Evolutionary conservation across 116 monocot species (phyloP), one percentile per base, ranked within the genome.

Genomic region (Thalassia testudinum): DNA sequence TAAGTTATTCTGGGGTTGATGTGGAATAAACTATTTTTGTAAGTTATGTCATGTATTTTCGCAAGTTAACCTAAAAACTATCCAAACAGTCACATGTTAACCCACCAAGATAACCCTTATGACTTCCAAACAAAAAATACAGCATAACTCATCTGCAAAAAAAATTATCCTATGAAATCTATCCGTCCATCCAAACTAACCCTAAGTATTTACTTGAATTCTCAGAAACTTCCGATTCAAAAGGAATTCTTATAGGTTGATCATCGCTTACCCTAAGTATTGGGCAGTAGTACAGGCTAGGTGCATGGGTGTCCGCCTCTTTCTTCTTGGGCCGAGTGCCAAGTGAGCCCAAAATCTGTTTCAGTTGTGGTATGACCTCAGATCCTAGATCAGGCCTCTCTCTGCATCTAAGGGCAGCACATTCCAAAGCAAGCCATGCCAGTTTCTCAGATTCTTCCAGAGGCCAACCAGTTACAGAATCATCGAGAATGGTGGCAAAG

Each of bases 331-430:
- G 40, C 56, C 40, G 57, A 52, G 47, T 58, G 69, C 67, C 70
- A 18, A 69, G 67, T 43, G 59, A 51, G 11, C 53, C 59, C 17
- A 78, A 12, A 45, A 85, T 50, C 29, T 75, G 57, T 53, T 84
- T 69, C 34, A 95, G 71, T 50, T 74, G 71, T 12, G 95, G 84
- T 16, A 95, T 45, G 27, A 95, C 70, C 47, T 85, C 80, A 13
- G 70, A 61, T 27, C 78, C 88, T 4, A 95, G 62, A 72, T 84
- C 78, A 10, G 88, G 93, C 43, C 93, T 75, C 28, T 95, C 88
- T 61, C 78, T 68, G 66, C 88, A 87, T 66, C 71, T 78, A 26
- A 87, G 58, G 21, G 49, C 70, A 3, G 67, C 62, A 57, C 84
- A 95, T 57, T 59, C 73, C 45, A 95, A 49, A 15, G 81, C 81